phyloP scores from a whole-genome alignment of 1,284 basidiomycete species.

The Ganoderma boninense region DNA sequence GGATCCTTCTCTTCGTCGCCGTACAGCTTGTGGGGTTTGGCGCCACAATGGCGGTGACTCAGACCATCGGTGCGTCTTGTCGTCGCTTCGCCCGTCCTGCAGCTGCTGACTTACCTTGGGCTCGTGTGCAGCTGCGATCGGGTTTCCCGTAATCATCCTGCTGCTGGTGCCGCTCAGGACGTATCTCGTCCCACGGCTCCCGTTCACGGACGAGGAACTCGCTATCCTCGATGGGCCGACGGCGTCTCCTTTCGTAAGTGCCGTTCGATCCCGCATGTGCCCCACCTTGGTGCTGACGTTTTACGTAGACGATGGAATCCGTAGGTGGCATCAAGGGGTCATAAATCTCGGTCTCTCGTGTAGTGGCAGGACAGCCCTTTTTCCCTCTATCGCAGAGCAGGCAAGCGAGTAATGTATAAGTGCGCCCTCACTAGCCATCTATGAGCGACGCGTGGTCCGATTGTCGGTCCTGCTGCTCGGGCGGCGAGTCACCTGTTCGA shows the following conservation, averaged over 20 bases:
- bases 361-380: neutral
- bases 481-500: neutral
- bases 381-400: neutral
- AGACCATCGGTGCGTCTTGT: conserved; percentile 80
- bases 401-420: neutral
- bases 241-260: conserved; percentile 82
- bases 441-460: neutral
- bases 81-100: neutral
- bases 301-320: conserved; percentile 55
- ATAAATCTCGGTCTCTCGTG: neutral
- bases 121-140: conserved; percentile 77
- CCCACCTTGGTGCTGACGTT: neutral
- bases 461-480: neutral
- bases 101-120: too few species aligned
- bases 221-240: conserved; percentile 88
- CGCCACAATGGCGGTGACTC: conserved; percentile 91
- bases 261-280: neutral
- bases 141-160: conserved; percentile 92
- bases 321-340: conserved; percentile 45
- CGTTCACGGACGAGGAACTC: conserved; percentile 86
- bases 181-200: conserved; percentile 76
- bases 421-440: neutral
- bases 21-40: conserved; percentile 91
- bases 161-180: conserved; percentile 87
- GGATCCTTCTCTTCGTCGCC: conserved; percentile 80